Evolutionary conservation across 2,329 filamentous ascomycete species (phyloP).

Genomic region (Colletotrichum gloeosporioides): DNA sequence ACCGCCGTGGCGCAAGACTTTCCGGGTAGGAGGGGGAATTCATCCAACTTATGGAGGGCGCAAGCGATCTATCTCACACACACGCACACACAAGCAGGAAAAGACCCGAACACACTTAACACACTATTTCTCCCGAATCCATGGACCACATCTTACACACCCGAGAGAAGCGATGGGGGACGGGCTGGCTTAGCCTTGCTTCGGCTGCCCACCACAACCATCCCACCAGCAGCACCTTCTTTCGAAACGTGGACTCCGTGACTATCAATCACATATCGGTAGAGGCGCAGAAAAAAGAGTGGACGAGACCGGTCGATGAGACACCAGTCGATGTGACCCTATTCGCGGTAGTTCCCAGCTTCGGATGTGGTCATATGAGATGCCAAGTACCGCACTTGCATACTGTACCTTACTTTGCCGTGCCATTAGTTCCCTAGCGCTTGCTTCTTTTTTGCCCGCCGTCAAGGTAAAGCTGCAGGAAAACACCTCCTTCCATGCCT

Average conservation of each 20-base stretch:
- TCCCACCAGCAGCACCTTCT: not conserved
- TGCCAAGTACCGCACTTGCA: not conserved
- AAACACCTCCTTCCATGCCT: not conserved
- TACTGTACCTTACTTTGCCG: not conserved
- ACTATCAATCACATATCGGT: conserved; percentile 4
- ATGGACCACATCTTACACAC: not conserved
- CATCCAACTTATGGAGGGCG: conserved; percentile 11
- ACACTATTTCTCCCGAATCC: not conserved
- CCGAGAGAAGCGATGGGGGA: not conserved
- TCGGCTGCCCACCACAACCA: not conserved
- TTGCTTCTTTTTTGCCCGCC: not conserved
- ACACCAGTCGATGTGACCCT: conserved; percentile 3
- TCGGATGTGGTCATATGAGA: not conserved
- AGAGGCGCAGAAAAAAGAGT: not conserved
- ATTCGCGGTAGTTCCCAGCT: not conserved
- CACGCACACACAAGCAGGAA: not conserved
- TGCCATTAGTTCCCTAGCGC: not conserved
- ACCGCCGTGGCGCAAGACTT: not conserved
- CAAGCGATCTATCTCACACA: not conserved
- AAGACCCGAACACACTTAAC: not conserved
- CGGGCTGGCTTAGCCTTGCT: not conserved
- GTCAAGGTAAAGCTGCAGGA: not conserved
- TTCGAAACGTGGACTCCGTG: conserved; percentile 6
- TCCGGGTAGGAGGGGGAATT: not conserved
- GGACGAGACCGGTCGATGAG: conserved; percentile 3